Percentiles rank a stretch among this genome's conserved stretches.
These are phyloP conservation scores for Eucalyptus pumila DNA, from an alignment of 345 rosid genomes.

Conservation along the genomic window DNA sequence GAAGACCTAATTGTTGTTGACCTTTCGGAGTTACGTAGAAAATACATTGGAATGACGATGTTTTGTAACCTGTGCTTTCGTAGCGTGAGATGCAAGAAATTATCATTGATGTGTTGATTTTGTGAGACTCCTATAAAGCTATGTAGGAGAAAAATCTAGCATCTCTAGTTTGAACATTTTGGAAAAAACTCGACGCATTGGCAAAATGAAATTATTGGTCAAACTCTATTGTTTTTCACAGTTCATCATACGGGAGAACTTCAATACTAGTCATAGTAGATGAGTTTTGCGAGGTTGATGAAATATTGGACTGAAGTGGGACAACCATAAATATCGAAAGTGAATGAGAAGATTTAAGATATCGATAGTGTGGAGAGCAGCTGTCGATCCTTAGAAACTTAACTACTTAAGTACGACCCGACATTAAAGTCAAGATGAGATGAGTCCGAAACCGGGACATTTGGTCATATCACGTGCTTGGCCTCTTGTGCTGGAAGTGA, in stretches of 20 bases:
- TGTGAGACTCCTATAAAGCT: neutral
- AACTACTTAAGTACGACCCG: neutral
- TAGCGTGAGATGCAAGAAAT: neutral
- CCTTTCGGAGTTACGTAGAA: neutral
- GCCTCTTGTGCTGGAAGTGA: neutral
- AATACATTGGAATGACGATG: neutral
- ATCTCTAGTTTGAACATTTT: neutral
- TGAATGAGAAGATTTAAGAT: neutral
- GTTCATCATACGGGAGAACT: neutral
- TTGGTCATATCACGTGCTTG: neutral
- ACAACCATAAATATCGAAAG: neutral
- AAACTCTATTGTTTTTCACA: neutral
- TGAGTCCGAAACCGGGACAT: neutral
- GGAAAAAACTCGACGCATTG: neutral
- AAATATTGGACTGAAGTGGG: neutral
- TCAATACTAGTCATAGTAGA: neutral
- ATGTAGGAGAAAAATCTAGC: neutral
- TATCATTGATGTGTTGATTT: neutral
- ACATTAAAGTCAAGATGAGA: neutral
- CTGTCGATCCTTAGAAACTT: neutral
- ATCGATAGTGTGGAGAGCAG: neutral
- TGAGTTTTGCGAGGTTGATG: accelerated
- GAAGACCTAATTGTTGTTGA: neutral
- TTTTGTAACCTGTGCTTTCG: neutral
- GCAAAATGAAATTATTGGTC: neutral